phyloP scores from a whole-genome alignment of 148 eudicot genomes.

The Mesembryanthemum crystallinum region DNA sequence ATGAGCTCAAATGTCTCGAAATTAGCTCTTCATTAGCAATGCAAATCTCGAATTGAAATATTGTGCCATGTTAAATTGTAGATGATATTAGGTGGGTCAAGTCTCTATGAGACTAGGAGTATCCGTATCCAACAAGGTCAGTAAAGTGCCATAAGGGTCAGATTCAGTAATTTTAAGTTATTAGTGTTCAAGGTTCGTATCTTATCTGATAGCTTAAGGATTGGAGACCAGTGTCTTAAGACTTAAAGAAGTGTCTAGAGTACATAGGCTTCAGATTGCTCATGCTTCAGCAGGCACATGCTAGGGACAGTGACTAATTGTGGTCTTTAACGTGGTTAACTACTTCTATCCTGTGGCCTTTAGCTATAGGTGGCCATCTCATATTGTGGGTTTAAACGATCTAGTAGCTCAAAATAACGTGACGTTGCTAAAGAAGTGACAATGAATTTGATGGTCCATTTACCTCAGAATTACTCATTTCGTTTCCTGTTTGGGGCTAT shows the following conservation, averaged over 20 bases:
- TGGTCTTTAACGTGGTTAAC: background rate
- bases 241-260: no score
- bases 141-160: background rate
- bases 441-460: background rate
- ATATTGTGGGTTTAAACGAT: background rate
- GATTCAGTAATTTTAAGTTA: background rate
- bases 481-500: background rate
- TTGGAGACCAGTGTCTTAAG: no score
- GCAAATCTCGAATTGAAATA: background rate
- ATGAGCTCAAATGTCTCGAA: no score
- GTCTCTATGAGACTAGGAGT: no score
- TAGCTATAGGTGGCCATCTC: background rate
- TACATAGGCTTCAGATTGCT: background rate
- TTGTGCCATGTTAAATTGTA: constrained; percentile 5
- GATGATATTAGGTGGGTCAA: background rate
- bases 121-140: no score
- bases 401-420: constrained; percentile 1
- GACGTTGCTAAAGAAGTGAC: background rate
- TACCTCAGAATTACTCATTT: background rate
- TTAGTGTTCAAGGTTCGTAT: no score
- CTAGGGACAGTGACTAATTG: background rate
- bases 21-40: no score
- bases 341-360: no score
- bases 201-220: no score
- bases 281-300: background rate